Evolutionary conservation across 140 eudicot species (phyloP).

Genomic region (Anethum foeniculum): DNA sequence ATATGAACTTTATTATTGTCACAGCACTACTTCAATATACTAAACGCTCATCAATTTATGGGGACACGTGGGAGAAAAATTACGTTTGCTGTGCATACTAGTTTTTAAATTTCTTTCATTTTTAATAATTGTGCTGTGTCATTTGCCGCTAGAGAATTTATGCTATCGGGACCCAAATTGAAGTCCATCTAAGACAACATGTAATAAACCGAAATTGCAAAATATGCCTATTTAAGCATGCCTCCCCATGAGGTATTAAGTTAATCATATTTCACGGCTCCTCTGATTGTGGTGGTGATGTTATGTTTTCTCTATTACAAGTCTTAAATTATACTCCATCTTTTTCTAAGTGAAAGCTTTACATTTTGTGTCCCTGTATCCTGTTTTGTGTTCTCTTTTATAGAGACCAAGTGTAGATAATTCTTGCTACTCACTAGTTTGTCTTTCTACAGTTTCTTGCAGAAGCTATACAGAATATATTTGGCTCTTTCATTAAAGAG

Average conservation of each 20-base stretch:
- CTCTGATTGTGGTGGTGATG: background rate
- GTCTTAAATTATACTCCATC: background rate
- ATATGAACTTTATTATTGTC: background rate
- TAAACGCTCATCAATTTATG: background rate
- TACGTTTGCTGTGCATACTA: background rate
- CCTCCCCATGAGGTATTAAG: background rate
- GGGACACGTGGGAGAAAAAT: background rate
- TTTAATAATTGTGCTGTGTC: background rate
- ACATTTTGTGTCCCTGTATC: background rate
- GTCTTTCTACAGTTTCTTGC: constrained; percentile 59
- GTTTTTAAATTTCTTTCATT: background rate
- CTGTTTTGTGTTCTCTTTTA: background rate
- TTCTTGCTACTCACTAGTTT: background rate
- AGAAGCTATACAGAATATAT: constrained; percentile 44
- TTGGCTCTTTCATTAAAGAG: constrained; percentile 33
- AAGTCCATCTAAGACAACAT: background rate
- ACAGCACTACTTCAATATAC: background rate
- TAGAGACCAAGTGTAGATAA: background rate
- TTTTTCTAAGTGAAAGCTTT: background rate
- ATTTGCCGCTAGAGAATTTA: background rate
- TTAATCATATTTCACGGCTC: background rate
- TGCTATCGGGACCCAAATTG: background rate
- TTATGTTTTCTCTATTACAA: background rate
- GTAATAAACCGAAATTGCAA: background rate
- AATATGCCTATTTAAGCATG: background rate